Evolutionary conservation across 2,329 filamentous ascomycete species (phyloP).

Genomic region (Septoria linicola): DNA sequence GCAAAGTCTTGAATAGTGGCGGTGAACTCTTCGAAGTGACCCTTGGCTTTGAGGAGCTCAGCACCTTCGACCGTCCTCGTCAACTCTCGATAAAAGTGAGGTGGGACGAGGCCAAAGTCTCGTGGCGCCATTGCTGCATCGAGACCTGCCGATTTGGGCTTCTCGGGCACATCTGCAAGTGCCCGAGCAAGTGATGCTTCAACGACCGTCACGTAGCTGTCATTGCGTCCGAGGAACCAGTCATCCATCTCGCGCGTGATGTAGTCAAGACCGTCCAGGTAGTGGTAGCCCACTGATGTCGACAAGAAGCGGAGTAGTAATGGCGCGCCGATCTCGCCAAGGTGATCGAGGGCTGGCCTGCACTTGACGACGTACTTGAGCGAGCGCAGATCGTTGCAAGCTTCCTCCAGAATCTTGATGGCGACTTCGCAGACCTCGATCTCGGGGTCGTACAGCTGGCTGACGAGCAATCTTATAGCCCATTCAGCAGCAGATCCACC

Average conservation of each 20-base stretch:
- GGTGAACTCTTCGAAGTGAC: constrained; percentile 93
- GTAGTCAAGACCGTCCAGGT: constrained; percentile 93
- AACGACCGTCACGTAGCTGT: constrained; percentile 90
- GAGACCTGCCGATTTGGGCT: constrained; percentile 43
- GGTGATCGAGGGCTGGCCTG: constrained; percentile 85
- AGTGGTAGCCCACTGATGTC: constrained; percentile 95
- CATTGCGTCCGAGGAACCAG: constrained; percentile 96
- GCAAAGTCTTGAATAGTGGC: constrained; percentile 84
- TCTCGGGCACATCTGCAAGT: constrained; percentile 63
- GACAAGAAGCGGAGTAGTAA: constrained; percentile 88
- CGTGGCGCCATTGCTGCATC: constrained; percentile 49
- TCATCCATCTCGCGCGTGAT: constrained; percentile 99
- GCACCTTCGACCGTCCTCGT: constrained; percentile 92
- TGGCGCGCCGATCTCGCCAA: constrained; percentile 94
- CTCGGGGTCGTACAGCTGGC: constrained; percentile 94
- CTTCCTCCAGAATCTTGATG: constrained; percentile 95
- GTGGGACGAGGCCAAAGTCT: constrained; percentile 69
- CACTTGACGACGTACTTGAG: constrained; percentile 97
- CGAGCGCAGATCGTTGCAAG: constrained; percentile 87
- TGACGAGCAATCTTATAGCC: constrained; percentile 96
- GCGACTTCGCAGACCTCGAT: constrained; percentile 95
- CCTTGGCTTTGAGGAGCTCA: constrained; percentile 82
- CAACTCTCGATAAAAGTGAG: constrained; percentile 94
- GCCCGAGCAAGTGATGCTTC: constrained; percentile 92
- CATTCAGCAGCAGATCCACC: constrained; percentile 76